Evolutionary conservation across 2,329 filamentous ascomycete species (phyloP).

Genomic region (Neonectria punicea): DNA sequence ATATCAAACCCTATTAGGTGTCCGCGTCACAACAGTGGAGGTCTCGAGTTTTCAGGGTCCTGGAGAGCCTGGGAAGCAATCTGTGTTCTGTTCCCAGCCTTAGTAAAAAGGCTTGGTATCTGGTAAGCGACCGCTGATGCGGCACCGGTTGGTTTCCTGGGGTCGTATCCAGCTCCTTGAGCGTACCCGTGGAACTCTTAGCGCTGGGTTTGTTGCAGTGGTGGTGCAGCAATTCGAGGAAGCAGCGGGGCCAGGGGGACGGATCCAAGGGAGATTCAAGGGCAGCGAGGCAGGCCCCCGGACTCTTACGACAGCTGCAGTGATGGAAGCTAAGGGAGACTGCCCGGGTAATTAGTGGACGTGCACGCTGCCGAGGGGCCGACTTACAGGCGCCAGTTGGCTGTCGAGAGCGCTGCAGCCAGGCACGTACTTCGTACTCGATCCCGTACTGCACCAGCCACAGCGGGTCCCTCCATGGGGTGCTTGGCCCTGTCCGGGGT

Average conservation of each 20-base stretch:
- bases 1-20: not conserved
- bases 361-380: conserved; percentile 25
- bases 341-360: not conserved
- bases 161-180: conserved; percentile 7
- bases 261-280: not conserved
- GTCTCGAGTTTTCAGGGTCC: not conserved
- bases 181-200: conserved; percentile 3
- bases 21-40: not conserved
- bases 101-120: conserved; percentile 2
- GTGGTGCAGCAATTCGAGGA: not conserved
- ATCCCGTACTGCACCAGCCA: conserved; percentile 17
- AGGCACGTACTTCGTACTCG: not conserved
- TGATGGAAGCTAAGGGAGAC: not conserved
- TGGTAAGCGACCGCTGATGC: conserved; percentile 21
- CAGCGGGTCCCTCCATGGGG: conserved; percentile 6
- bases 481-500: not conserved
- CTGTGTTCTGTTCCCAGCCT: not conserved
- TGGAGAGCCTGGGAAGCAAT: conserved; percentile 5
- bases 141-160: conserved; percentile 18
- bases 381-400: conserved; percentile 1
- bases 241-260: not conserved
- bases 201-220: conserved; percentile 1
- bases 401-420: not conserved
- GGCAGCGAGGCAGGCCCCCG: not conserved
- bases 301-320: not conserved